Evolutionary conservation across 2,329 filamentous ascomycete genomes (phyloP).

Genomic region (Trichoderma guizhouense): DNA sequence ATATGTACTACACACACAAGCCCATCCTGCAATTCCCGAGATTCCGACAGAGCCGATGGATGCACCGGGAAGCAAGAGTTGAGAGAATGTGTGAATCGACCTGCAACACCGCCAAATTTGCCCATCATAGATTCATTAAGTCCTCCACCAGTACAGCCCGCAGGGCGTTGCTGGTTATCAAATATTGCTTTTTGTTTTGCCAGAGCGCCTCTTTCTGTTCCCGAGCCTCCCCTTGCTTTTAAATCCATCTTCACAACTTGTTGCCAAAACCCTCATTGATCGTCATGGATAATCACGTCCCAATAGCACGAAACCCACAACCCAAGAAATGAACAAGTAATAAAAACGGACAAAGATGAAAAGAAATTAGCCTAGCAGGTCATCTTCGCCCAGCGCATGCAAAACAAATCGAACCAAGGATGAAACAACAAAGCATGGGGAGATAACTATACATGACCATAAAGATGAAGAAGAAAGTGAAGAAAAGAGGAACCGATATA

Average conservation of each 20-base stretch:
- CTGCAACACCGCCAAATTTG: slow-evolving; percentile 8
- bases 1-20: slow-evolving; percentile 3
- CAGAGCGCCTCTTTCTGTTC: background rate
- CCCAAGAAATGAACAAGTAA: background rate
- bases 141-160: slow-evolving; percentile 7
- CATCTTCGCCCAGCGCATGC: background rate
- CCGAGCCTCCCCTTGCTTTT: background rate
- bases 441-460: background rate
- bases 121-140: slow-evolving; percentile 18
- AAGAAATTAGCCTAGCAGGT: background rate
- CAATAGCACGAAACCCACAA: background rate
- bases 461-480: background rate
- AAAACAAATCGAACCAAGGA: background rate
- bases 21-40: background rate
- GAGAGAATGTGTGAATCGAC: background rate
- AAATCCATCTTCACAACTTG: background rate
- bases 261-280: background rate
- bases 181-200: slow-evolving; percentile 12
- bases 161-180: slow-evolving; percentile 4
- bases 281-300: background rate
- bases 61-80: background rate
- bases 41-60: background rate
- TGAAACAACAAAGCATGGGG: background rate
- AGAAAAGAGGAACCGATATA: background rate
- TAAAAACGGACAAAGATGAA: background rate